Conservation (phyloP, 441 rosid genomes). For the Cnidoscolus chayamansa region DNA sequence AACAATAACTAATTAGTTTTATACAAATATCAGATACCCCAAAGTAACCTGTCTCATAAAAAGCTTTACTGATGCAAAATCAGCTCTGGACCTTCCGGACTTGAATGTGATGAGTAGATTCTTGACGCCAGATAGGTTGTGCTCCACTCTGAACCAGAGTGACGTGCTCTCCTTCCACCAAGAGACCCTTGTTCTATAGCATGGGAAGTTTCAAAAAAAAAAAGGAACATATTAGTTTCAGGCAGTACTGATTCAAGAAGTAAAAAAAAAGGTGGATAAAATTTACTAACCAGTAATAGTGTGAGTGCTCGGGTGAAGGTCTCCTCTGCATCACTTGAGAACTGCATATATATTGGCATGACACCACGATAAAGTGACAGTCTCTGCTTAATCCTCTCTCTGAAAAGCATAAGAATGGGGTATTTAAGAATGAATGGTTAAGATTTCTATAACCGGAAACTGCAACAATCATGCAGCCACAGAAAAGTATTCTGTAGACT, state of each 20-base stretch:
- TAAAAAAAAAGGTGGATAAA: constrained; percentile 3
- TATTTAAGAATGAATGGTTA: background rate
- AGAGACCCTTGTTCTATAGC: constrained; percentile 56
- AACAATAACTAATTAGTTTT: background rate
- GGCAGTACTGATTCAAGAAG: constrained; percentile 10
- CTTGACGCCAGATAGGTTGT: constrained; percentile 86
- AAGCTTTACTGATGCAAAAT: constrained; percentile 25
- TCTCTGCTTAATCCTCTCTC: constrained; percentile 86
- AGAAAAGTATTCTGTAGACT: background rate
- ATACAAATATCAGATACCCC: constrained; percentile 4
- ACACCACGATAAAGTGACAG: constrained; percentile 83
- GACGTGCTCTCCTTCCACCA: constrained; percentile 61
- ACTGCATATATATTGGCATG: constrained; percentile 77
- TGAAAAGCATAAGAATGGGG: constrained; percentile 30
- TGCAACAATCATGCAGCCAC: constrained; percentile 1
- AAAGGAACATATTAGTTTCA: background rate
- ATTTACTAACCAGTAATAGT: constrained; percentile 52
- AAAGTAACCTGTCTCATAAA: constrained; percentile 14
- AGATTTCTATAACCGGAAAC: background rate
- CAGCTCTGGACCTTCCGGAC: constrained; percentile 68
- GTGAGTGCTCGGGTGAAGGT: constrained; percentile 73
- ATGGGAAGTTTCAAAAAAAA: constrained; percentile 14
- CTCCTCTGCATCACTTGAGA: constrained; percentile 85
- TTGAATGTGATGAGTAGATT: constrained; percentile 92
- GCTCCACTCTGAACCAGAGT: constrained; percentile 94